Percentiles rank a stretch among this genome's conserved stretches.
phyloP scores from a whole-genome alignment of 164 flowering plant genomes.

The Tinospora cordifolia region DNA sequence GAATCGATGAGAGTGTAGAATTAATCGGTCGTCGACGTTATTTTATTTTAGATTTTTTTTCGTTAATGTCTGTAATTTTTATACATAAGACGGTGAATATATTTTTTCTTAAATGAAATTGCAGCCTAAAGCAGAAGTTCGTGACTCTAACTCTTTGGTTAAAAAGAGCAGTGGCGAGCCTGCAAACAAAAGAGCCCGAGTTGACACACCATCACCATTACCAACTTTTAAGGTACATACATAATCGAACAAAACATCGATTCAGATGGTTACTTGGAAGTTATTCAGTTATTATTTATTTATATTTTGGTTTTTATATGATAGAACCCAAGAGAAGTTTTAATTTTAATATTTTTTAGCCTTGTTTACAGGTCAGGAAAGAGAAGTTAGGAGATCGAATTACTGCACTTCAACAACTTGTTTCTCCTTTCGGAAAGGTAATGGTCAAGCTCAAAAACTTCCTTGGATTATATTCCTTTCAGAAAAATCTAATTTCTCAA shows the following conservation, averaged over 20 bases:
- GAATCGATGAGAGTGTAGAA: no score
- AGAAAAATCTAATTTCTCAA: not conserved
- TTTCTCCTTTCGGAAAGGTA: conserved; percentile 99
- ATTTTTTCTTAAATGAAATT: not conserved
- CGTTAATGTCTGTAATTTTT: not conserved
- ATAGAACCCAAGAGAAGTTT: conserved; percentile 26
- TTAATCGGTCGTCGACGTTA: no score
- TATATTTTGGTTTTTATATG: not conserved
- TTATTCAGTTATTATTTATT: conserved; percentile 4
- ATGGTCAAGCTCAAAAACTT: conserved; percentile 1
- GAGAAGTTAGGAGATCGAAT: conserved; percentile 99
- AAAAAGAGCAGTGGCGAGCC: conserved; percentile 45
- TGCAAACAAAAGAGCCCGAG: conserved; percentile 57
- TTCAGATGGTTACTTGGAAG: conserved; percentile 1
- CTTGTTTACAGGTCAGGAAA: conserved; percentile 64
- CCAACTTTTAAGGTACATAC: conserved; percentile 76
- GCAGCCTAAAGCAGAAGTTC: conserved; percentile 25
- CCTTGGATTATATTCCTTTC: conserved; percentile 14
- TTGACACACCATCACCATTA: conserved; percentile 57
- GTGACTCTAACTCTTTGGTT: conserved; percentile 29
- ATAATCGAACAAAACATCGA: conserved; percentile 2
- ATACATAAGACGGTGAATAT: conserved; percentile 5
- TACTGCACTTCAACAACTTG: conserved; percentile 98
- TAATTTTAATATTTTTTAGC: not conserved
- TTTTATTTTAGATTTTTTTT: no score